Conservation (phyloP, 1,284 basidiomycete species). For the Microbotryomycetes sp. region DNA sequence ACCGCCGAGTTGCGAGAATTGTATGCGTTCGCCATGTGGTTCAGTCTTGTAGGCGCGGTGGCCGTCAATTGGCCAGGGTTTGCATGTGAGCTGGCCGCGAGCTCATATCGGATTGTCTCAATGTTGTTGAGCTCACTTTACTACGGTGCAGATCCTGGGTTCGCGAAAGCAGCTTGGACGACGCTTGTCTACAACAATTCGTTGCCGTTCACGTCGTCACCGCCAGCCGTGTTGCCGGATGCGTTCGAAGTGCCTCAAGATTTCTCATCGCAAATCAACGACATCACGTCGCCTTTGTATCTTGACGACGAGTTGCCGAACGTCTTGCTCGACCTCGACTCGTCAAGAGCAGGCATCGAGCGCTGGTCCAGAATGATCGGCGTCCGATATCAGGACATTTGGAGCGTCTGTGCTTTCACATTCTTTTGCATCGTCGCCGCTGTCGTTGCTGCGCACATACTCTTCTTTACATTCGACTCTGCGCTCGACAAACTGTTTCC, state of each 20-base stretch:
- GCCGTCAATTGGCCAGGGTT: slow-evolving; percentile 91
- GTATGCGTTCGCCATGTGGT: slow-evolving; percentile 80
- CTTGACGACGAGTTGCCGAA: slow-evolving; percentile 64
- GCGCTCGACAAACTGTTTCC: slow-evolving; percentile 19
- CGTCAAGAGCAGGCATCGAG: slow-evolving; percentile 54
- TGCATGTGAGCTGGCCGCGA: slow-evolving; percentile 57
- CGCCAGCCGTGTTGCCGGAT: slow-evolving; percentile 59
- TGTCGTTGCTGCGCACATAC: slow-evolving; percentile 53
- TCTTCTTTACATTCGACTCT: slow-evolving; percentile 24
- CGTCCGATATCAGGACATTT: slow-evolving; percentile 72
- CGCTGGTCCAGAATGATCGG: slow-evolving; percentile 75
- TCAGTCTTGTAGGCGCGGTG: slow-evolving; percentile 71
- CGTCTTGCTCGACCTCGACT: slow-evolving; percentile 54
- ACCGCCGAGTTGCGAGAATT: slow-evolving; percentile 91
- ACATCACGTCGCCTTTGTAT: slow-evolving; percentile 67
- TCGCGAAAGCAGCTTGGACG: slow-evolving; percentile 80
- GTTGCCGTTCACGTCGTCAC: slow-evolving; percentile 53
- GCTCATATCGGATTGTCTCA: fast-evolving
- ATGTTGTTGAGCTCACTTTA: too few relatives aligned
- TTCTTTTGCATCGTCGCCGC: slow-evolving; percentile 74
- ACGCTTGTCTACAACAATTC: slow-evolving; percentile 70
- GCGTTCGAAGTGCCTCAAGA: slow-evolving; percentile 7
- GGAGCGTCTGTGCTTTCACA: slow-evolving; percentile 70
- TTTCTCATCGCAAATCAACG: slow-evolving; percentile 53
- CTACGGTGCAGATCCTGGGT: slow-evolving; percentile 61